Base-by-base conservation (phyloP, 257 asterid species). In the Penstemon barbatus region DNA sequence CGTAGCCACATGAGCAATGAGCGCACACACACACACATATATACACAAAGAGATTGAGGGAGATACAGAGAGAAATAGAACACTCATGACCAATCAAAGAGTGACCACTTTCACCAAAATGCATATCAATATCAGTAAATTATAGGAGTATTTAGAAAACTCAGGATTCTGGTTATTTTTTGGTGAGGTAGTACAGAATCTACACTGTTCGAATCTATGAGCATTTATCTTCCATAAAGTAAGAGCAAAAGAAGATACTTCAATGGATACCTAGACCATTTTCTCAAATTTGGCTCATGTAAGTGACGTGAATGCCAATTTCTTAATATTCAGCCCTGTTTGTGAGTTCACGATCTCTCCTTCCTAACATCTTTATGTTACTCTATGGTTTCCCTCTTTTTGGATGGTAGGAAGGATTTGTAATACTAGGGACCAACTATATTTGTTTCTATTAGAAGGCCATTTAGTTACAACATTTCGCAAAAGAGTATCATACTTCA, bases 281-380 rank as follows among this genome's bases (percentile, higher is more conserved):
- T 68, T 41, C 74, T 41, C 33, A 49, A 39, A 46, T 49, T 49
- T 62, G 50, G 68, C 61, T 39, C 41, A n/a, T 59, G 18, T 4
- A 41, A 25, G 18, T 7, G 51, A 8, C 5, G 39, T 41, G 19
- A 18, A 3, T 4, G 10, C 25, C 25, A 18, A 15, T 7, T 36
- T 3, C 45, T 40, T 36, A 1, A 25, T 57, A 42, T 57, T 40
- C 33, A 25, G 33, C 2, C 51, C 51, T 46, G 12, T 46, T 46
- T 7, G 9, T 5, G 51, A 46, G 51, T 46, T 46, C 51, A 46
- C 7, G 9, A 46, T 9, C 33, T 25, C 33, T 25, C 33, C 2
- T 25, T 25, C 33, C 33, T 25, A 1, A 1, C 33, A 25, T 25
- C 33, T 1, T 25, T 25, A 2, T 2, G 33, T 25, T 25, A 25